These are phyloP conservation scores for Fusarium cyanostomum DNA, from an alignment of 2,329 filamentous ascomycete genomes.

Conservation along the genomic window DNA sequence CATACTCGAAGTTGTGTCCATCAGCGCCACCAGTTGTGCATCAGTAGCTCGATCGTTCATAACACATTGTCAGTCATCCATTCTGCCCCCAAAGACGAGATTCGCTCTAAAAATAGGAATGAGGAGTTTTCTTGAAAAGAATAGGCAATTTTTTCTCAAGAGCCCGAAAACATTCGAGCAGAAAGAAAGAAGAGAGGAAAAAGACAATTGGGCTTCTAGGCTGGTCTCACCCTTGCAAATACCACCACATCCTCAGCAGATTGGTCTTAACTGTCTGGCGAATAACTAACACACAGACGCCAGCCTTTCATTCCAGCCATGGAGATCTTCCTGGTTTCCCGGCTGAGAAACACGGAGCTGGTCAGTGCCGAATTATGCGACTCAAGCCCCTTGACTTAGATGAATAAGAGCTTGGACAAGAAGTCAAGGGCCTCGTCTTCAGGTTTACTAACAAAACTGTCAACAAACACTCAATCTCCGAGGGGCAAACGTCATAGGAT, in stretches of 20 bases:
- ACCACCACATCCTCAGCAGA: background rate
- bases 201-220: background rate
- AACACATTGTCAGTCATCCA: too few species aligned
- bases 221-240: conserved; percentile 1
- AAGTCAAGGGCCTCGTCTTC: background rate
- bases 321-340: conserved; percentile 9
- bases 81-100: too few species aligned
- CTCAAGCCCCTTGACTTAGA: background rate
- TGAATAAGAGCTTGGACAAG: background rate
- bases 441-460: background rate
- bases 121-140: background rate
- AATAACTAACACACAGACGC: background rate
- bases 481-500: background rate
- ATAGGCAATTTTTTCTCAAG: background rate
- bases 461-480: background rate
- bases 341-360: background rate
- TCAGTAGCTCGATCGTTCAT: too few species aligned
- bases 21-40: too few species aligned
- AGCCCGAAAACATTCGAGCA: conserved; percentile 9
- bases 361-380: conserved; percentile 3
- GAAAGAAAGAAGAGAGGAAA: background rate
- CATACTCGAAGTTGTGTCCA: too few species aligned
- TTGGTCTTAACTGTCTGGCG: background rate
- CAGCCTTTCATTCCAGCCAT: conserved; percentile 23
- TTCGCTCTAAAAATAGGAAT: too few species aligned